Percentiles rank a stretch among this genome's conserved stretches.
Evolutionary conservation across 257 asterid genomes (phyloP).

Genomic region (Oldenlandia corymbosa): DNA sequence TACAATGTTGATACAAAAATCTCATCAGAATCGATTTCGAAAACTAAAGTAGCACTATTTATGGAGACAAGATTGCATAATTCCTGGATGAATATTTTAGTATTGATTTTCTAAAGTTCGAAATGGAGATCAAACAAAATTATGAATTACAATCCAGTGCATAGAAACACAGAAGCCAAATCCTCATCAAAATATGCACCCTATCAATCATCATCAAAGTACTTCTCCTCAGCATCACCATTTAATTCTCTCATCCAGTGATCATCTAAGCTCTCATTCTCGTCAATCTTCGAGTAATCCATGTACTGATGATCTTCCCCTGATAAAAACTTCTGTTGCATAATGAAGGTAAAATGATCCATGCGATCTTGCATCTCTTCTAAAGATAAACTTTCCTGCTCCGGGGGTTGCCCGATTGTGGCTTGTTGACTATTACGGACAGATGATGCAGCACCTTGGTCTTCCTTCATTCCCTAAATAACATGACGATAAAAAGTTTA

Average conservation of each 20-base stretch:
- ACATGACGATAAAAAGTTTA: background rate
- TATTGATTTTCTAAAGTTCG: background rate
- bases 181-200: background rate
- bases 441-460: conserved; percentile 12
- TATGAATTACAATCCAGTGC: too few relatives aligned
- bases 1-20: too few relatives aligned
- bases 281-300: conserved; percentile 79
- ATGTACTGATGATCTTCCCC: conserved; percentile 78
- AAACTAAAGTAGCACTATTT: too few relatives aligned
- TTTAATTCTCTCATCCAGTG: conserved; percentile 85
- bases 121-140: too few relatives aligned
- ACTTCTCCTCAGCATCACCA: conserved; percentile 93
- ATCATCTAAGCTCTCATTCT: conserved; percentile 77
- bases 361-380: conserved; percentile 75
- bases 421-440: conserved; percentile 15
- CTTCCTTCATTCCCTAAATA: conserved; percentile 20
- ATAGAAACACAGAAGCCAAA: background rate
- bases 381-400: conserved; percentile 31
- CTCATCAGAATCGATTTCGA: too few relatives aligned
- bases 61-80: background rate
- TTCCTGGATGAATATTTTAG: background rate
- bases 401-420: conserved; percentile 21
- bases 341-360: conserved; percentile 63
- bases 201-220: conserved; percentile 65
- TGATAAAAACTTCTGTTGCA: conserved; percentile 83